Percentiles rank a stretch among this genome's conserved stretches.
These are phyloP conservation scores for Pinus tabuliformis DNA, from an alignment of 75 land plant genomes.

Conservation along the genomic window DNA sequence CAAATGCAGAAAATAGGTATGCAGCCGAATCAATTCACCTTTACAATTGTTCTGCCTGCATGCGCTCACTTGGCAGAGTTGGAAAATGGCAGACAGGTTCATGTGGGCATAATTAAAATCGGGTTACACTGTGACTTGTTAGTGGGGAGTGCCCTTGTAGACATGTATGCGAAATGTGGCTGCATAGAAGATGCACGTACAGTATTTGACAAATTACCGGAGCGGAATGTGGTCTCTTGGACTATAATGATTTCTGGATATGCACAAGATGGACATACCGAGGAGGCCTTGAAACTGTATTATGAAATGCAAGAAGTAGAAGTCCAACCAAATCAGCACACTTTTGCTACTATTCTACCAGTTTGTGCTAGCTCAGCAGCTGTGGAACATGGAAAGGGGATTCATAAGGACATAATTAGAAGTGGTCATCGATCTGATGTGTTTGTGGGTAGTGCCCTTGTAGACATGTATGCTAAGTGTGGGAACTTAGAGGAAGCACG, in stretches of 20 bases:
- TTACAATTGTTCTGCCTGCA: conserved; percentile 9
- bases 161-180: conserved; percentile 73
- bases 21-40: conserved; percentile 12
- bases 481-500: conserved; percentile 15
- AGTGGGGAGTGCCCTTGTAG: conserved; percentile 48
- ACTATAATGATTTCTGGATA: conserved; percentile 53
- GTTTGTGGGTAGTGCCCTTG: conserved; percentile 16
- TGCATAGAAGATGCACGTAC: conserved; percentile 32
- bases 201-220: conserved; percentile 31
- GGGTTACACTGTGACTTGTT: conserved; percentile 31
- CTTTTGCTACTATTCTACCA: conserved; percentile 23
- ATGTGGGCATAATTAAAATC: conserved; percentile 26
- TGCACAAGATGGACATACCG: conserved; percentile 31
- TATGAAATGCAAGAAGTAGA: conserved; percentile 29
- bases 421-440: conserved; percentile 16
- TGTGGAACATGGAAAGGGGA: conserved; percentile 8
- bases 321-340: conserved; percentile 15
- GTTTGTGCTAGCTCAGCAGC: conserved; percentile 21
- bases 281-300: conserved; percentile 23
- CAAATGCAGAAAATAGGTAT: conserved; percentile 10
- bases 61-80: conserved; percentile 24
- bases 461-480: conserved; percentile 28
- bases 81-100: conserved; percentile 43
- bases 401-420: conserved; percentile 16
- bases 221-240: conserved; percentile 51